Evolutionary conservation across 345 rosid species (phyloP).

Genomic region (Camelina hispida): DNA sequence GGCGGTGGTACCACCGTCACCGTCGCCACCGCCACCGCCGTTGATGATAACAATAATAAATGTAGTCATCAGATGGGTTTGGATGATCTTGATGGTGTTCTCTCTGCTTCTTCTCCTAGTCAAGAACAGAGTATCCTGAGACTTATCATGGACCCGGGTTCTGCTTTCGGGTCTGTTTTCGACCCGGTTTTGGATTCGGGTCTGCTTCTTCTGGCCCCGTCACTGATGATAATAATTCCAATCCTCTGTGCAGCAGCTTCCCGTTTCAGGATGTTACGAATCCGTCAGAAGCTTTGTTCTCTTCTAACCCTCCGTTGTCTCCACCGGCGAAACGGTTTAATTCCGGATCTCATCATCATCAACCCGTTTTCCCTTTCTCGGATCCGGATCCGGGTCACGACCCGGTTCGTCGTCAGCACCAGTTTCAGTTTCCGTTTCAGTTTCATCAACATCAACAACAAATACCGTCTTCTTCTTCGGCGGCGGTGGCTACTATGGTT

Average conservation of each 20-base stretch:
- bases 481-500: conserved; percentile 20
- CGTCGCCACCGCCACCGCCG: conserved; percentile 30
- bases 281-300: conserved; percentile 47
- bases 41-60: conserved; percentile 52
- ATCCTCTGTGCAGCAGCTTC: conserved; percentile 46
- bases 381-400: conserved; percentile 58
- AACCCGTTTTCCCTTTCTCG: conserved; percentile 42
- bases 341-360: conserved; percentile 39
- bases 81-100: conserved; percentile 71
- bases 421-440: conserved; percentile 47
- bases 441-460: conserved; percentile 48
- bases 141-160: conserved; percentile 69
- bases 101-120: conserved; percentile 60
- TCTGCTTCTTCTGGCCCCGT: conserved; percentile 37
- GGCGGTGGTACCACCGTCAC: conserved; percentile 48
- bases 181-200: conserved; percentile 70
- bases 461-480: conserved; percentile 36
- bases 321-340: conserved; percentile 59
- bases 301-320: conserved; percentile 50
- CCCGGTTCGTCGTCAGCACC: conserved; percentile 52
- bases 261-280: conserved; percentile 53
- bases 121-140: conserved; percentile 68
- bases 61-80: conserved; percentile 58
- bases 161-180: conserved; percentile 65
- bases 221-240: conserved; percentile 35